phyloP scores from a whole-genome alignment of 768 basidiomycete genomes.

The Rhizopogon vinicolor region DNA sequence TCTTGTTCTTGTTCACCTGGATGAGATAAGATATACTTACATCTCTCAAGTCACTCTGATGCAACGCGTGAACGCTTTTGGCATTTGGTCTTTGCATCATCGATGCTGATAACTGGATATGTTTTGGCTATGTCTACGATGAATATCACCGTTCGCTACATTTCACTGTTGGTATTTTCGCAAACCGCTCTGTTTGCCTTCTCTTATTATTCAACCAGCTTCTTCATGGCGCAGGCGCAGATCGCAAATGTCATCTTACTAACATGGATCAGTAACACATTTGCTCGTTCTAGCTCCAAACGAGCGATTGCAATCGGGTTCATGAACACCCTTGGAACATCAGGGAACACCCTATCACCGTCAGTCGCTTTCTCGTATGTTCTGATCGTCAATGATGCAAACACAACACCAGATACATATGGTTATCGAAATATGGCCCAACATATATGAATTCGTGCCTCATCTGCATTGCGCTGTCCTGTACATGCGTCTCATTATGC shows the following conservation, averaged over 20 bases:
- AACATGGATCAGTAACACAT: conserved; percentile 43
- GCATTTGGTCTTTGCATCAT: conserved; percentile 52
- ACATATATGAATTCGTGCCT: conserved; percentile 62
- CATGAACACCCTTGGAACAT: conserved; percentile 1
- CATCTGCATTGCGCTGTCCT: conserved; percentile 60
- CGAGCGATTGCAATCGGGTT: conserved; percentile 40
- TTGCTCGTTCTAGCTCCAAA: conserved; percentile 75
- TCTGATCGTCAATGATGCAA: neutral
- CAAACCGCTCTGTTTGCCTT: neutral
- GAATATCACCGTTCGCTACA: conserved; percentile 53
- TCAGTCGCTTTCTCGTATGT: conserved; percentile 2
- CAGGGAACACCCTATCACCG: conserved; percentile 4
- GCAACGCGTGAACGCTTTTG: conserved; percentile 59
- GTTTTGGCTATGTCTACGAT: conserved; percentile 56
- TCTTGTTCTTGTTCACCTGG: neutral
- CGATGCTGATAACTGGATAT: conserved; percentile 60
- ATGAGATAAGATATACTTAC: neutral
- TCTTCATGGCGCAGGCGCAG: conserved; percentile 68
- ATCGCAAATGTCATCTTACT: conserved; percentile 58
- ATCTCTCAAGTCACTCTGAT: conserved; percentile 57
- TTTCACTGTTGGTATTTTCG: conserved; percentile 39
- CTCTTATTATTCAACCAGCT: conserved; percentile 32
- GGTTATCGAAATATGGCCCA: conserved; percentile 63
- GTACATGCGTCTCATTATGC: conserved; percentile 43
- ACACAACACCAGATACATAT: conserved; percentile 43